A percentile compares a stretch with the other conserved stretches of the same genome.
These are phyloP conservation scores for Salix viminalis DNA, from an alignment of 345 rosid genomes.

Conservation along the genomic window DNA sequence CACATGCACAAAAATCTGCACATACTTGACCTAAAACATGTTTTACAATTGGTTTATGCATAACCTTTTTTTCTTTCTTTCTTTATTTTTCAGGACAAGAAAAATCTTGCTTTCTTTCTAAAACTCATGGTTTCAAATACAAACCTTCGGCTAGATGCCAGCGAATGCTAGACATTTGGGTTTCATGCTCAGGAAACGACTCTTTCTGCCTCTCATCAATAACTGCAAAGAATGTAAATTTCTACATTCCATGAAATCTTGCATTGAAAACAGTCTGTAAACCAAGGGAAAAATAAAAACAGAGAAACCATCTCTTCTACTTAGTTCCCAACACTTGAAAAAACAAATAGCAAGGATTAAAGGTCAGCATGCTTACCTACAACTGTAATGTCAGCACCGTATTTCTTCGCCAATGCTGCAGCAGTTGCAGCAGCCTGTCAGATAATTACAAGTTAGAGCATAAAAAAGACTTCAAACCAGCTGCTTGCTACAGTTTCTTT, in stretches of 20 bases:
- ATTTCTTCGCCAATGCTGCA: conserved; percentile 80
- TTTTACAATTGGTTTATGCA: neutral
- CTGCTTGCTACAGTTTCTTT: no score
- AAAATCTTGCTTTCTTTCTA: neutral
- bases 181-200: conserved; percentile 70
- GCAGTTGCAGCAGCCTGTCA: conserved; percentile 83
- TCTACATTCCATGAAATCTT: conserved; percentile 22
- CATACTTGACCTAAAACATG: no score
- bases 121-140: conserved; percentile 1
- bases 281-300: neutral
- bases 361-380: conserved; percentile 50
- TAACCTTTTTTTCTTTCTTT: neutral
- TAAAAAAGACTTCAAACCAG: neutral
- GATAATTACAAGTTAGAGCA: neutral
- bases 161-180: conserved; percentile 70
- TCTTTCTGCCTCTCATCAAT: conserved; percentile 78
- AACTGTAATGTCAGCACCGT: conserved; percentile 91
- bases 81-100: neutral
- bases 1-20: neutral
- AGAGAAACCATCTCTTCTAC: neutral
- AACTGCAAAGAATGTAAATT: conserved; percentile 47
- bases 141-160: conserved; percentile 89
- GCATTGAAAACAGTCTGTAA: conserved; percentile 14
- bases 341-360: neutral
- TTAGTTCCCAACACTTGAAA: neutral